Conservation (phyloP, 2,329 filamentous ascomycete genomes). For the Ophiostoma sp. region DNA sequence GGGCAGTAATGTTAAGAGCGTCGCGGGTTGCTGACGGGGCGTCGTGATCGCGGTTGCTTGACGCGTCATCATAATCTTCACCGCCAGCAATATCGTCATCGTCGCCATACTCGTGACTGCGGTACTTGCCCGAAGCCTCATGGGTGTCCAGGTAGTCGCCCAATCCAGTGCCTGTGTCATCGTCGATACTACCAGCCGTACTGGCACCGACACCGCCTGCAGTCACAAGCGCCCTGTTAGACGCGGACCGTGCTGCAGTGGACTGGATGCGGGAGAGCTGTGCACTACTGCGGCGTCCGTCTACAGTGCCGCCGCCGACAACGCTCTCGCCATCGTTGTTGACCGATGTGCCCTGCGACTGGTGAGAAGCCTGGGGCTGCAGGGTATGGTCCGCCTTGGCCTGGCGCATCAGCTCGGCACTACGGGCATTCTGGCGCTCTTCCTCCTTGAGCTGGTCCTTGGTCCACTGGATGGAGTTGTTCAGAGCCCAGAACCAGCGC, state of each 20-base stretch:
- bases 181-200: conserved; percentile 46
- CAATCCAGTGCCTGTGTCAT: conserved; percentile 34
- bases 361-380: conserved; percentile 23
- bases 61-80: conserved; percentile 75
- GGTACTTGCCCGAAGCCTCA: conserved; percentile 2
- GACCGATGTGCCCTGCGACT: conserved; percentile 43
- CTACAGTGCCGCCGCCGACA: conserved; percentile 36
- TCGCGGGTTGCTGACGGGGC: conserved; percentile 73
- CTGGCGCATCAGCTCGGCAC: conserved; percentile 68
- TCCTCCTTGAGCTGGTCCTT: conserved; percentile 96
- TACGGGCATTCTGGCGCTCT: conserved; percentile 66
- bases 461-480: conserved; percentile 97
- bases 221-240: conserved; percentile 32
- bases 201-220: conserved; percentile 37
- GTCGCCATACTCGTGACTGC: neutral
- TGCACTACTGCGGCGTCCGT: conserved; percentile 37
- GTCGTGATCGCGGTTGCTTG: conserved; percentile 61
- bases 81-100: conserved; percentile 33
- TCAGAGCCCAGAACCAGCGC: conserved; percentile 97
- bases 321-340: conserved; percentile 45
- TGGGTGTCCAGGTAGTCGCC: conserved; percentile 27
- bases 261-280: conserved; percentile 43
- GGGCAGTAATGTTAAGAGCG: conserved; percentile 93
- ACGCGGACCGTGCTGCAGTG: conserved; percentile 28
- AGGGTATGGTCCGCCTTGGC: conserved; percentile 53